Percentiles rank a stretch among this genome's conserved stretches.
Conservation (phyloP, 768 basidiomycete genomes). For the Phanerodontia chrysosporium region DNA sequence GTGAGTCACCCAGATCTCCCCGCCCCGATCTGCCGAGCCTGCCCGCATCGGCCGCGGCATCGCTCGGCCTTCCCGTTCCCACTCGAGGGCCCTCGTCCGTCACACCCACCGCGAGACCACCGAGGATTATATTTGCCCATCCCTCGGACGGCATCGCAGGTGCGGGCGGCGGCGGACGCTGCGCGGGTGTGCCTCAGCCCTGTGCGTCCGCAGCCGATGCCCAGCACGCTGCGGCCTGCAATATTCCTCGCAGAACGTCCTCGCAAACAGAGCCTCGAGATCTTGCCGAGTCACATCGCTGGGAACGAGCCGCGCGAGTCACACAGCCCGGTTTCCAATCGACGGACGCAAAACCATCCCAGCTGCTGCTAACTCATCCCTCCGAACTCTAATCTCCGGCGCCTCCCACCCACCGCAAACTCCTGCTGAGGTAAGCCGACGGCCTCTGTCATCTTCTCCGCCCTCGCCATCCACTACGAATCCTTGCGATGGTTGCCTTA, state of each 20-base stretch:
- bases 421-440: not conserved
- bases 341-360: not conserved
- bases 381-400: no score
- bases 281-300: not conserved
- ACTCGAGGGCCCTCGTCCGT: not conserved
- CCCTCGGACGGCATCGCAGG: not conserved
- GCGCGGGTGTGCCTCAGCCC: no score
- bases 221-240: no score
- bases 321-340: not conserved
- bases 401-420: not conserved
- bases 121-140: not conserved
- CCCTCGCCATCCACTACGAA: not conserved
- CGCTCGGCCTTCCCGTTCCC: constrained; percentile 1
- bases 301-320: not conserved
- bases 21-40: not conserved
- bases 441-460: not conserved
- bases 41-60: constrained; percentile 11
- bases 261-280: not conserved
- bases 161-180: no score
- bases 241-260: no score
- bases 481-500: not conserved
- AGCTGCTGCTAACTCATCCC: not conserved
- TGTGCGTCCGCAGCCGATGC: not conserved
- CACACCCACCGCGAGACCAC: not conserved
- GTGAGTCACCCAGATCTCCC: not conserved